A percentile compares a stretch with the other conserved stretches of the same genome.
These are phyloP conservation scores for Atkinsonella hypoxylon DNA, from an alignment of 2,329 filamentous ascomycete species.

Conservation along the genomic window DNA sequence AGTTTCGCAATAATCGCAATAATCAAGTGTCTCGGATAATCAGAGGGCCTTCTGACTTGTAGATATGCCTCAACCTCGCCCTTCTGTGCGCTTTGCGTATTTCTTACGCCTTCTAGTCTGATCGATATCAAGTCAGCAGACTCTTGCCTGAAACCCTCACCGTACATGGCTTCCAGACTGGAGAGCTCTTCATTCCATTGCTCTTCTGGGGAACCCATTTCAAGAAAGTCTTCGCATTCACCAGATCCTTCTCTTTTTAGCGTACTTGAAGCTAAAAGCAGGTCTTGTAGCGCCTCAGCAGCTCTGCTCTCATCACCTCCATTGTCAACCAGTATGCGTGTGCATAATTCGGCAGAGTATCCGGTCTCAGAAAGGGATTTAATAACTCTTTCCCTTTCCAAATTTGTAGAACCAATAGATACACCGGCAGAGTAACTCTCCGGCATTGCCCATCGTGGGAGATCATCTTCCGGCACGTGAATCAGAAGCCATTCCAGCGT, in stretches of 20 bases:
- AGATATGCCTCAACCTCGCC: conserved; percentile 40
- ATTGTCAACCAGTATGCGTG: conserved; percentile 60
- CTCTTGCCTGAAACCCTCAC: conserved; percentile 53
- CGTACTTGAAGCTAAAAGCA: conserved; percentile 18
- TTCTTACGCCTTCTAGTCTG: conserved; percentile 44
- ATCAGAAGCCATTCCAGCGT: conserved; percentile 92
- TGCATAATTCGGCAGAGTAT: conserved; percentile 76
- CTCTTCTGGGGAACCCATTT: conserved; percentile 42
- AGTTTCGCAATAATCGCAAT: conserved; percentile 59
- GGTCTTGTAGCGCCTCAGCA: conserved; percentile 64
- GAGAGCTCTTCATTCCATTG: conserved; percentile 78
- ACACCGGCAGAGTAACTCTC: conserved; percentile 87
- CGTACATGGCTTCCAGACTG: conserved; percentile 78
- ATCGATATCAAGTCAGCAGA: conserved; percentile 59
- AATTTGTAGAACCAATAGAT: conserved; percentile 68
- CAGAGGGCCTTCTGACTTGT: conserved; percentile 59
- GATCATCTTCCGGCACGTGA: conserved; percentile 91
- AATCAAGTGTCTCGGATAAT: conserved; percentile 62
- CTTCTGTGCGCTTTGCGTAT: conserved; percentile 37
- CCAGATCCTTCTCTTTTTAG: conserved; percentile 5
- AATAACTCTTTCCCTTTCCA: conserved; percentile 70
- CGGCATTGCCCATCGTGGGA: conserved; percentile 85
- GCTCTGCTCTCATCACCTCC: conserved; percentile 63
- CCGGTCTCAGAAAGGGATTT: conserved; percentile 72
- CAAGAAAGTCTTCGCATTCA: conserved; percentile 30